phyloP scores from a whole-genome alignment of 1,284 basidiomycete genomes.

The Vanrija sp. region DNA sequence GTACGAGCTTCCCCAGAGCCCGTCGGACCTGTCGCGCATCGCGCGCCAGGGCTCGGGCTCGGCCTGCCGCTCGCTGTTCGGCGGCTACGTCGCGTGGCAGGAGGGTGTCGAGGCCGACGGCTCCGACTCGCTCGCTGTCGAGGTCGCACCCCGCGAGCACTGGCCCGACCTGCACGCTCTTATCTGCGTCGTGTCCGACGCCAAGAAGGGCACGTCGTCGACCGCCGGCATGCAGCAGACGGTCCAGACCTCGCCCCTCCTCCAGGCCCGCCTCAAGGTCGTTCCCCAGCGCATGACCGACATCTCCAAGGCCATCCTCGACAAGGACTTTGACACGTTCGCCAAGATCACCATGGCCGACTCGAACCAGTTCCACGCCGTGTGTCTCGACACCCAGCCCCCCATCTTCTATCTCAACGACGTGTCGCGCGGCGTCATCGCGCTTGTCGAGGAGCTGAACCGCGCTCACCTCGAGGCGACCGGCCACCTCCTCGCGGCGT shows the following conservation, averaged over 20 bases:
- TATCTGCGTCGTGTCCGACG: slow-evolving; percentile 94
- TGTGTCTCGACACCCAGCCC: slow-evolving; percentile 91
- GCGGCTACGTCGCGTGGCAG: slow-evolving; percentile 96
- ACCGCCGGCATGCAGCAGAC: slow-evolving; percentile 97
- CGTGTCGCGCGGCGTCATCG: slow-evolving; percentile 79
- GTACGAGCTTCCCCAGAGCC: slow-evolving; percentile 69
- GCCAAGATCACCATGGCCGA: slow-evolving; percentile 92
- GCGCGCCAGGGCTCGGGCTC: slow-evolving; percentile 97
- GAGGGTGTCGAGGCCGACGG: slow-evolving; percentile 68
- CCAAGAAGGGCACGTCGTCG: slow-evolving; percentile 93
- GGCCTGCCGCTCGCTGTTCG: slow-evolving; percentile 94
- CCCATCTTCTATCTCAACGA: slow-evolving; percentile 99
- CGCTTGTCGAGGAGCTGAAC: slow-evolving; percentile 89
- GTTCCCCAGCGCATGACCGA: slow-evolving; percentile 82
- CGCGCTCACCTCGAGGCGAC: slow-evolving; percentile 65
- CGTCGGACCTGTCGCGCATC: slow-evolving; percentile 79
- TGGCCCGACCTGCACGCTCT: slow-evolving; percentile 97
- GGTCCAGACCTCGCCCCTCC: slow-evolving; percentile 82
- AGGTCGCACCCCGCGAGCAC: slow-evolving; percentile 79
- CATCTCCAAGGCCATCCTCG: slow-evolving; percentile 75
- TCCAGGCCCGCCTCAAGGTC: slow-evolving; percentile 85
- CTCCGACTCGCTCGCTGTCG: slow-evolving; percentile 78
- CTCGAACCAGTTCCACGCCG: slow-evolving; percentile 98
- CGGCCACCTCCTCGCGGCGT: slow-evolving; percentile 75
- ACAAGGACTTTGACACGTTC: slow-evolving; percentile 81